phyloP scores from a whole-genome alignment of 2,329 filamentous ascomycete species.

The Colletotrichum liriopes region DNA sequence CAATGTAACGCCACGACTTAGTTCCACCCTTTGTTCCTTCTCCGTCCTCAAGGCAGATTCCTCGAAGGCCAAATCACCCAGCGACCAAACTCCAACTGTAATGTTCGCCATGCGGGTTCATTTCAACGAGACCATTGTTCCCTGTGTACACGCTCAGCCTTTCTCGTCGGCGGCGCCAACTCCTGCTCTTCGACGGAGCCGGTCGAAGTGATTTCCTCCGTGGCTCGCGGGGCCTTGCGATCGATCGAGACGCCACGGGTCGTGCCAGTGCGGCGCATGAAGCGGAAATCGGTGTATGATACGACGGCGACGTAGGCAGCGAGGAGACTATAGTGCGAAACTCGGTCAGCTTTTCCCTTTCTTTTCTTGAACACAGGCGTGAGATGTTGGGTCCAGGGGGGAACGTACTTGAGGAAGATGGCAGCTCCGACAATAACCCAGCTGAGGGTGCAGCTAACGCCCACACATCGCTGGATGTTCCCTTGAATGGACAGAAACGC shows the following conservation, averaged over 20 bases:
- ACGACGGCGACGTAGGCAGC: conserved; percentile 8
- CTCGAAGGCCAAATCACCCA: background rate
- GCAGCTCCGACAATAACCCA: conserved; percentile 20
- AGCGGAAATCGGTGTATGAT: conserved; percentile 13
- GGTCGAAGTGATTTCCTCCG: background rate
- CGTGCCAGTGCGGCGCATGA: conserved; percentile 8
- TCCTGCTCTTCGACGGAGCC: conserved; percentile 1
- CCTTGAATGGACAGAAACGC: conserved; percentile 42
- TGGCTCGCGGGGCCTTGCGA: background rate
- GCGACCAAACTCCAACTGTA: background rate
- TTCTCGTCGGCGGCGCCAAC: background rate
- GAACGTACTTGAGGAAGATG: conserved; percentile 7
- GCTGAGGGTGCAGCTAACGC: conserved; percentile 21
- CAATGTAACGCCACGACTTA: too few relatives aligned
- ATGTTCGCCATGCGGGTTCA: background rate
- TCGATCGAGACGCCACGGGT: conserved; percentile 6
- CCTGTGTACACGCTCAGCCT: background rate
- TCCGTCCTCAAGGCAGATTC: background rate
- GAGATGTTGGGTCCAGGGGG: too few relatives aligned
- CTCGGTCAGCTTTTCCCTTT: background rate
- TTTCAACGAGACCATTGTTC: background rate
- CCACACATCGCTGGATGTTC: conserved; percentile 21
- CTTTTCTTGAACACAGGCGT: too few relatives aligned
- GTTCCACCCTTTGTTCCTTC: background rate
- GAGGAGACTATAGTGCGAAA: background rate